These are phyloP conservation scores for Hanseniaspora meyeri DNA, from an alignment of 805 yeast species.

Conservation along the genomic window DNA sequence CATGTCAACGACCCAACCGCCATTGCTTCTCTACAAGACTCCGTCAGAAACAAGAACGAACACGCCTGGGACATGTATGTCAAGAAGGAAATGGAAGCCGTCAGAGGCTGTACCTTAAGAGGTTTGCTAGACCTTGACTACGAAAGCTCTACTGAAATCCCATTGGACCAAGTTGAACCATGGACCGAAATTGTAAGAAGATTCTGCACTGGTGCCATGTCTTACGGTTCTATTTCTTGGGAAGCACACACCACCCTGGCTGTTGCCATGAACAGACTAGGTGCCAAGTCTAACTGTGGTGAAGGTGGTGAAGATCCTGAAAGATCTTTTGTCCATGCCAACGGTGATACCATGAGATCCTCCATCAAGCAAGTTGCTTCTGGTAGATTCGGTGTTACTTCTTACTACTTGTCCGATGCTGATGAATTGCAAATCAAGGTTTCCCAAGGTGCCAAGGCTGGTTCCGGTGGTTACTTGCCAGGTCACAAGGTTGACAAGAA, in stretches of 20 bases:
- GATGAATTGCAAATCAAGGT: constrained; percentile 95
- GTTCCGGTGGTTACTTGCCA: constrained; percentile 98
- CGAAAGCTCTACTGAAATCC: constrained; percentile 58
- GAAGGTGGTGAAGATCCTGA: constrained; percentile 99
- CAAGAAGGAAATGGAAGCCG: constrained; percentile 81
- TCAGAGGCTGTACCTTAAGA: constrained; percentile 82
- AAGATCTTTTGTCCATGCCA: constrained; percentile 61
- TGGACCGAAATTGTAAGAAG: constrained; percentile 98
- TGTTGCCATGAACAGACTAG: constrained; percentile 94
- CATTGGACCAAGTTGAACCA: constrained; percentile 96
- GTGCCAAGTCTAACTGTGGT: constrained; percentile 96
- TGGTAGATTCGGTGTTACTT: constrained; percentile 96
- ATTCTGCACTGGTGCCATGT: constrained; percentile 99
- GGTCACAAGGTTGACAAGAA: constrained; percentile 80
- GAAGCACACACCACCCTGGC: constrained; percentile 97
- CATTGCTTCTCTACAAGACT: constrained; percentile 89
- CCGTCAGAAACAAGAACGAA: constrained; percentile 94
- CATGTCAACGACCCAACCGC: constrained; percentile 93
- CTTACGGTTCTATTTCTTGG: constrained; percentile 96
- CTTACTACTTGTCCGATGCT: constrained; percentile 86
- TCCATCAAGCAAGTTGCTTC: constrained; percentile 96
- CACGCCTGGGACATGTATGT: constrained; percentile 82
- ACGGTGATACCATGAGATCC: constrained; percentile 98
- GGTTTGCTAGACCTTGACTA: constrained; percentile 88
- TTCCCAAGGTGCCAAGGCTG: constrained; percentile 99